These are phyloP conservation scores for Mycena indigotica DNA, from an alignment of 768 basidiomycete species.

Conservation along the genomic window DNA sequence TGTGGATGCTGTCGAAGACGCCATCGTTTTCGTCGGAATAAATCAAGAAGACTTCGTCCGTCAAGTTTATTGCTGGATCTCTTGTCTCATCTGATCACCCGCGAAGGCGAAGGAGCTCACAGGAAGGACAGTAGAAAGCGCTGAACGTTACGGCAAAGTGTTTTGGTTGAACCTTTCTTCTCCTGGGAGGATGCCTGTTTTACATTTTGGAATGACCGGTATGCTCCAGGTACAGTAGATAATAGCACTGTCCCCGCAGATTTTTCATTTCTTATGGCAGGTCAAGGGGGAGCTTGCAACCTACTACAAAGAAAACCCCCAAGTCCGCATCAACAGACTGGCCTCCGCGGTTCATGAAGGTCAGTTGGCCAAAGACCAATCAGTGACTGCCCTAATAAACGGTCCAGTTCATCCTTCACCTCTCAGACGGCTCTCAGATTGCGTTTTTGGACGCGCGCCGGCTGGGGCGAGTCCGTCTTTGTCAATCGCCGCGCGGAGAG, in stretches of 20 bases:
- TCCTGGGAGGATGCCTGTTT: conserved; percentile 60
- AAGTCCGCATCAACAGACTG: conserved; percentile 47
- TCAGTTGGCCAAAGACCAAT: conserved; percentile 23
- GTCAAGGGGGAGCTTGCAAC: conserved; percentile 51
- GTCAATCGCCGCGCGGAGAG: conserved; percentile 56
- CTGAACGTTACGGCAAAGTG: conserved; percentile 63
- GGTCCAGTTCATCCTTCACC: conserved; percentile 63
- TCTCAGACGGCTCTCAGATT: conserved; percentile 52
- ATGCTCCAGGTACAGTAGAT: conserved; percentile 59
- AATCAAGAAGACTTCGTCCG: conserved; percentile 65
- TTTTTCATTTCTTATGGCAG: conserved; percentile 23
- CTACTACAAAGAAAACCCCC: conserved; percentile 52
- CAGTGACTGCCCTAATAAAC: neutral
- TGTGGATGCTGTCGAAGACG: conserved; percentile 62
- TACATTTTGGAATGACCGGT: conserved; percentile 90
- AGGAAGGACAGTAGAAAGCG: conserved; percentile 49
- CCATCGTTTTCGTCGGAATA: conserved; percentile 62
- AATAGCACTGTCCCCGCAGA: neutral
- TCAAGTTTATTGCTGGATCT: conserved; percentile 11
- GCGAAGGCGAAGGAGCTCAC: conserved; percentile 55
- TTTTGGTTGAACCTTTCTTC: conserved; percentile 70
- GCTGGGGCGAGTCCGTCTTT: conserved; percentile 69
- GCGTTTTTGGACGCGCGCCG: conserved; percentile 76
- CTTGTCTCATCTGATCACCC: neutral
- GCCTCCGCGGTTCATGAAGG: conserved; percentile 73